Base-by-base conservation (phyloP, 768 basidiomycete species). In the Cystoderma amianthinum region DNA sequence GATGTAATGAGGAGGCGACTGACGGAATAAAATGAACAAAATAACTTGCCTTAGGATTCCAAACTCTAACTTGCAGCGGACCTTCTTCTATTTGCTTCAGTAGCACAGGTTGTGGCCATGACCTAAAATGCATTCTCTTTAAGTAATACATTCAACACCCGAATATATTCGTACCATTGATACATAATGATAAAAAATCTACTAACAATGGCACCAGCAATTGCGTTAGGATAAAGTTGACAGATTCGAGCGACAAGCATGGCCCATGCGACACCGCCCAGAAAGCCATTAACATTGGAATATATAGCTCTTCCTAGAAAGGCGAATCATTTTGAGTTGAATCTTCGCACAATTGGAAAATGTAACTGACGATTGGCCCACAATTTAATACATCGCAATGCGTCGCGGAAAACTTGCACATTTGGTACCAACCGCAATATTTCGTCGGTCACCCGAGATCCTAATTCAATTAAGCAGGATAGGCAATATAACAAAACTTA, bases 211-310 rank as follows among this genome's bases (percentile, higher is more conserved):
- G 89, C 90, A 12, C 93, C 92, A 10, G 94, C 91, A 44, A 82
- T 81, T 5, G 92, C 94, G 46, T 84, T 96, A 21, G 96, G 96
- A 61, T 98, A 99, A 41, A 99, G 65, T 56, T 99, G 96, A 66
- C 96, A 99, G 74, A 98, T 93, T 61, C 96, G 83, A 38, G 96
- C 96, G n/a, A 97, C 94, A 30, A 98, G 78, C 72, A 98, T 87
- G 3, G 95, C 90, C 96, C 96, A 99, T 20, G 94, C 95, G 2
- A 98, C 95, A 55, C 96, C 96, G 43, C 96, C 96, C 22, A 95
- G 76, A 61, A 98, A 99, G 15, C 95, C 96, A 52, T 92, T 92
- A 9, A 97, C 91, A 60, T 99, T 99, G 1, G 93, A 95, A 62
- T 97, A 97, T 46, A 99, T 95, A 18, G 94, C 96, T 64, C 93